Base-by-base conservation (phyloP, 345 rosid species). In the Salix viminalis region DNA sequence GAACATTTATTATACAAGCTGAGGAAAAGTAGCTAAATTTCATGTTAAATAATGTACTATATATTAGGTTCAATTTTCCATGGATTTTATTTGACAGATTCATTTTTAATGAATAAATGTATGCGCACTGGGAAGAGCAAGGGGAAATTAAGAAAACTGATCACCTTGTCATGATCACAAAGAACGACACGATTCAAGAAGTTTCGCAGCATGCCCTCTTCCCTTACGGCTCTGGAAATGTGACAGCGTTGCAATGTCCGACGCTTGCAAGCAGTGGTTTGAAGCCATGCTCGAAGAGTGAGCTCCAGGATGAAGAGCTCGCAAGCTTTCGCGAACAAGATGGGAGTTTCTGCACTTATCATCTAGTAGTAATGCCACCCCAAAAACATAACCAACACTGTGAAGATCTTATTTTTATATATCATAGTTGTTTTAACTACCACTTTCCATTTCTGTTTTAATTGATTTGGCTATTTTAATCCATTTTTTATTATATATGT, bases 281-380 rank as follows among this genome's bases (percentile, higher is more conserved):
- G 69, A 42, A 72, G 76, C 82, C 87, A 84, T 15, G 82, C 71
- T 7, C 83, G 87, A 9, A 84, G 71, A 24, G 81, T 72, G 26
- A 85, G 65, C 75, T 81, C 80, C 24, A 39, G 5, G 2, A 88
- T 82, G 67, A 83, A 77, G 70, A 82, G 65, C 75, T 79, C 85
- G 56, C 83, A 79, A 2, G 85, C 86, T 64, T 85, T 84, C 24
- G 87, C 60, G 64, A 82, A 75, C 66, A 85, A 24, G 15, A 76
- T 8, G 13, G 83, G 84, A 70, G 85, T 67, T 15, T 79, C 80
- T 65, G 73, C 46, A 28, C 84, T 81, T 37, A 82, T 70, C 83
- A 83, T 79, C 86, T 79, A 34, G 72, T n/a, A 34, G 30, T 0
- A 30, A 71, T 67, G 15, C 6, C 9, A 65, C 39, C 16, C 1